These are phyloP conservation scores for Stemphylium lycopersici DNA, from an alignment of 2,329 filamentous ascomycete species.

Conservation along the genomic window DNA sequence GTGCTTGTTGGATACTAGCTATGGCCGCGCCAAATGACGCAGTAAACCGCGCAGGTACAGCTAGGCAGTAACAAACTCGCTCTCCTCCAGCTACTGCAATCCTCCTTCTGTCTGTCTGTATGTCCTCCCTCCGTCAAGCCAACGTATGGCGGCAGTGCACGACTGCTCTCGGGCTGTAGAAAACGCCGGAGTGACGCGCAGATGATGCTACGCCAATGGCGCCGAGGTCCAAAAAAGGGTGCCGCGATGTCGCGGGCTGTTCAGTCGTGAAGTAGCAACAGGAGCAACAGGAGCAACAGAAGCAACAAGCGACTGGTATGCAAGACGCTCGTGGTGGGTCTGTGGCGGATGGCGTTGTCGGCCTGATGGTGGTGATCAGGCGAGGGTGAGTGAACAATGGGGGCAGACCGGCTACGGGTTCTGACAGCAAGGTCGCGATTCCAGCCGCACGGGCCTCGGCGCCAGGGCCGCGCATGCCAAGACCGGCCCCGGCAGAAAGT, in stretches of 20 bases:
- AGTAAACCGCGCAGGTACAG: conserved; percentile 41
- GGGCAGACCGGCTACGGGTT: conserved; percentile 2
- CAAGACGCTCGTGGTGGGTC: not conserved
- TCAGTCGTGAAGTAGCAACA: not conserved
- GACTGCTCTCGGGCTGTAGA: conserved; percentile 15
- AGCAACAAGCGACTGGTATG: not conserved
- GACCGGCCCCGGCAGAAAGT: conserved; percentile 21
- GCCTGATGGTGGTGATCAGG: conserved; percentile 12
- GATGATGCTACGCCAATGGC: not conserved
- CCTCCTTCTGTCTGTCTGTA: conserved; percentile 32
- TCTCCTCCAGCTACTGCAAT: conserved; percentile 43
- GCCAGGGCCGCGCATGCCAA: conserved; percentile 8
- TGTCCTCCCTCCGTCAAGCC: conserved; percentile 41
- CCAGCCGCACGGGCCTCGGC: conserved; percentile 5
- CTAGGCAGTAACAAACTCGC: conserved; percentile 43
- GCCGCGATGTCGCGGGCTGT: conserved; percentile 1
- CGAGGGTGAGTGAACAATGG: conserved; percentile 11
- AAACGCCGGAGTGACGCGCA: conserved; percentile 2
- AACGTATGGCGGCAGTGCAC: conserved; percentile 27
- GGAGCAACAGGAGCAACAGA: too few species aligned
- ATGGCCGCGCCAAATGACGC: conserved; percentile 46
- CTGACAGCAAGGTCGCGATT: conserved; percentile 8
- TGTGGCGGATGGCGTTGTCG: not conserved
- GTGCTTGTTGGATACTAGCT: conserved; percentile 58
- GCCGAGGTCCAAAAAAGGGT: not conserved